Conservation (phyloP, 768 basidiomycete species). For the Mycena latifolia region DNA sequence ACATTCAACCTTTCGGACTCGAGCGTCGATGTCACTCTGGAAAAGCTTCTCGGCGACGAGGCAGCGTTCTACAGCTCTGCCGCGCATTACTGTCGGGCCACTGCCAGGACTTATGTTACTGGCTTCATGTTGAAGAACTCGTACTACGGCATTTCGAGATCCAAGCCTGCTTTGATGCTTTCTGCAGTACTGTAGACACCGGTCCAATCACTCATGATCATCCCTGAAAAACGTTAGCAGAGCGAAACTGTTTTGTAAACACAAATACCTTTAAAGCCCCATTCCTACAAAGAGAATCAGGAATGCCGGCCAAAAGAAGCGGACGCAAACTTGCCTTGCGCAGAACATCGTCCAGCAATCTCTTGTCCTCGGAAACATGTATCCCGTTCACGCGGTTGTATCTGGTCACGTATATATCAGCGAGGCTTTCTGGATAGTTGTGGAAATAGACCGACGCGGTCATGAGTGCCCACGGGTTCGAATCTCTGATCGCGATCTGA, state of each 20-base stretch:
- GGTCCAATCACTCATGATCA: conserved; percentile 74
- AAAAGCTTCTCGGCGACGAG: conserved; percentile 58
- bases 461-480: conserved; percentile 72
- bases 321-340: conserved; percentile 52
- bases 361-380: conserved; percentile 68
- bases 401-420: conserved; percentile 37
- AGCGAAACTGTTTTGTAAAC: neutral
- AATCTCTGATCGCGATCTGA: conserved; percentile 67
- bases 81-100: conserved; percentile 63
- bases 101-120: conserved; percentile 46
- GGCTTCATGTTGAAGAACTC: conserved; percentile 38
- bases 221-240: conserved; percentile 40
- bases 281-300: conserved; percentile 55
- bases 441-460: conserved; percentile 54
- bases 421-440: neutral
- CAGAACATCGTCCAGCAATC: conserved; percentile 64
- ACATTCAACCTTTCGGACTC: conserved; percentile 47
- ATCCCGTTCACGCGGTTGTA: conserved; percentile 73
- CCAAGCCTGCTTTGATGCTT: conserved; percentile 71
- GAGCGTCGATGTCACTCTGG: conserved; percentile 54
- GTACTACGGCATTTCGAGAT: conserved; percentile 70
- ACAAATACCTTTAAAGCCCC: conserved; percentile 64
- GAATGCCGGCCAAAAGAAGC: neutral
- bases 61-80: conserved; percentile 55
- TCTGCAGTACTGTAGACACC: conserved; percentile 61